A percentile compares a stretch with the other conserved stretches of the same genome.
Conservation (phyloP, 2,329 filamentous ascomycete genomes). For the Ceratocystis eucalypticola region DNA sequence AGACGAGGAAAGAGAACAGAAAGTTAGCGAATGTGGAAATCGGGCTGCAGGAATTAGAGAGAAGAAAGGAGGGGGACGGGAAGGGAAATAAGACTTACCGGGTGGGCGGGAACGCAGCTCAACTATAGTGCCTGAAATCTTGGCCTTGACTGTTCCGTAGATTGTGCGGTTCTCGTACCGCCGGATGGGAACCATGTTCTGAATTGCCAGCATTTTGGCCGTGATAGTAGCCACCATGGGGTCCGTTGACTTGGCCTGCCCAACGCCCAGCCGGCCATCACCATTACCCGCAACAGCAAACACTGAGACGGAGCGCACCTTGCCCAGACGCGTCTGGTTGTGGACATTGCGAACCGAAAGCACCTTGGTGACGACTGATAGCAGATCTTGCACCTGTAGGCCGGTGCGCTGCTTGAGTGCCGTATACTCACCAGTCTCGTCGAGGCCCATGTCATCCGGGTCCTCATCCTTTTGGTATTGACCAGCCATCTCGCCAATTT, state of each 20-base stretch:
- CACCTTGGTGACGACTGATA: slow-evolving; percentile 50
- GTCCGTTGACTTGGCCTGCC: slow-evolving; percentile 79
- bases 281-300: slow-evolving; percentile 77
- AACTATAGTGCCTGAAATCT: slow-evolving; percentile 79
- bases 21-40: background rate
- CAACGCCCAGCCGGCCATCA: slow-evolving; percentile 73
- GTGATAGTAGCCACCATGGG: slow-evolving; percentile 51
- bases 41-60: background rate
- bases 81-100: slow-evolving; percentile 45
- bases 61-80: background rate
- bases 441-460: slow-evolving; percentile 37
- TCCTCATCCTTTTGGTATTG: slow-evolving; percentile 37
- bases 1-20: slow-evolving; percentile 10
- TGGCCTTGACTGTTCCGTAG: slow-evolving; percentile 68
- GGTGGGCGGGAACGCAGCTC: slow-evolving; percentile 71
- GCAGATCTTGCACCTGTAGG: slow-evolving; percentile 38
- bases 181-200: slow-evolving; percentile 84
- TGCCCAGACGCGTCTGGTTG: slow-evolving; percentile 94
- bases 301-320: slow-evolving; percentile 64
- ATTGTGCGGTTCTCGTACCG: slow-evolving; percentile 89
- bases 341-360: slow-evolving; percentile 61
- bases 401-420: slow-evolving; percentile 43
- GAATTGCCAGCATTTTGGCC: slow-evolving; percentile 67
- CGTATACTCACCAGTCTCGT: slow-evolving; percentile 38
- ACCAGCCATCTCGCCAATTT: slow-evolving; percentile 40